Evolutionary conservation across 768 basidiomycete species (phyloP).

Genomic region (Boletus reticulatus): DNA sequence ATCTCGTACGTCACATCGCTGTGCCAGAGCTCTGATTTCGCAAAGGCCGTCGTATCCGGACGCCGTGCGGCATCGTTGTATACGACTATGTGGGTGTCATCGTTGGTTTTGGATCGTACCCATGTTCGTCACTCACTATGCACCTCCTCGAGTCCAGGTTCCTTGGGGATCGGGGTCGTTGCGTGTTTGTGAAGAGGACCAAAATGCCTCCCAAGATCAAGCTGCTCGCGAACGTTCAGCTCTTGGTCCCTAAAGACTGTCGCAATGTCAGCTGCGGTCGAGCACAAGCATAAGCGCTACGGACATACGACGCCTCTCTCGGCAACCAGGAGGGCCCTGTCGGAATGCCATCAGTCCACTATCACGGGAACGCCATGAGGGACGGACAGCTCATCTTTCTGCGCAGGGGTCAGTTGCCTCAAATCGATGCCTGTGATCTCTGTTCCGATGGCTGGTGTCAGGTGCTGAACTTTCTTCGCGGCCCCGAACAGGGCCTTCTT

Average conservation of each 20-base stretch:
- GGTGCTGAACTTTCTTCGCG: conserved; percentile 62
- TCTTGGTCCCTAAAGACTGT: conserved; percentile 77
- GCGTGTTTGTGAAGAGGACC: conserved; percentile 83
- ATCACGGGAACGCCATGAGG: not conserved
- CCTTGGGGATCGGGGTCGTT: conserved; percentile 70
- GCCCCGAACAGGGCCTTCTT: conserved; percentile 65
- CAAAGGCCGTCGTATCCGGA: conserved; percentile 62
- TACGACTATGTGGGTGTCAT: conserved; percentile 46
- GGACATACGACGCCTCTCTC: conserved; percentile 76
- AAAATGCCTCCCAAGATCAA: conserved; percentile 68
- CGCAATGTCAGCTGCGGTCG: not conserved
- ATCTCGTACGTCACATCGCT: conserved; percentile 80
- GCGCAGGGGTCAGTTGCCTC: conserved; percentile 57
- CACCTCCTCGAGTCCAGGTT: conserved; percentile 72
- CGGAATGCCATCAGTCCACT: conserved; percentile 8
- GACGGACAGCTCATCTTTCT: conserved; percentile 78
- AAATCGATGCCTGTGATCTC: conserved; percentile 75
- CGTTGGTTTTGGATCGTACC: not conserved
- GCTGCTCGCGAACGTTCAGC: conserved; percentile 62
- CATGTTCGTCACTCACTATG: conserved; percentile 46
- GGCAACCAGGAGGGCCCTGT: conserved; percentile 67
- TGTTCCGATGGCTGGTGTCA: conserved; percentile 73
- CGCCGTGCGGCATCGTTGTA: conserved; percentile 66
- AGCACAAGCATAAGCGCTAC: conserved; percentile 14
- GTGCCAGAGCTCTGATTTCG: conserved; percentile 79